phyloP scores from a whole-genome alignment of 495 filamentous ascomycete genomes.

The Glutinoglossum americanum region DNA sequence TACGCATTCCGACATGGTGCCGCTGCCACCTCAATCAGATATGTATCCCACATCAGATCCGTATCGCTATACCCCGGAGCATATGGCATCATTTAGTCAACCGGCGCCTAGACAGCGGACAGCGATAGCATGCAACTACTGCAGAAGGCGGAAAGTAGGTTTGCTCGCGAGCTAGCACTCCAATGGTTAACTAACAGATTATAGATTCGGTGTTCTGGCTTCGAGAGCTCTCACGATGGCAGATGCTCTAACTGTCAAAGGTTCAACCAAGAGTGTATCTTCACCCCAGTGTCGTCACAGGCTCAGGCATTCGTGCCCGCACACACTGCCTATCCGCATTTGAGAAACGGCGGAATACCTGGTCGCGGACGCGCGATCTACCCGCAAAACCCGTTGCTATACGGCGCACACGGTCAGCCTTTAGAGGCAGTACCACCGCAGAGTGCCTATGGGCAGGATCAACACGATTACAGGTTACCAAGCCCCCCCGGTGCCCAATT shows the following conservation, averaged over 20 bases:
- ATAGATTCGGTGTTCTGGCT: slow-evolving; percentile 71
- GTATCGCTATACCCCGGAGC: slow-evolving; percentile 12
- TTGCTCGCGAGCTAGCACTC: background rate
- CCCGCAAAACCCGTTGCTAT: slow-evolving; percentile 26
- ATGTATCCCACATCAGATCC: slow-evolving; percentile 1
- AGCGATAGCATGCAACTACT: slow-evolving; percentile 71
- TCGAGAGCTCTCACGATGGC: slow-evolving; percentile 55
- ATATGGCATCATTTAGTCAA: slow-evolving; percentile 17
- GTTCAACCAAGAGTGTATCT: slow-evolving; percentile 72
- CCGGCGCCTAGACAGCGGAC: slow-evolving; percentile 59
- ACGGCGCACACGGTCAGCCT: slow-evolving; percentile 59
- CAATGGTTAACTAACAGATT: background rate
- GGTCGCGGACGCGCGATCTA: slow-evolving; percentile 14
- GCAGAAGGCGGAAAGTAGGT: slow-evolving; percentile 57
- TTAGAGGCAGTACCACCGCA: slow-evolving; percentile 29
- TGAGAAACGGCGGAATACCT: slow-evolving; percentile 27
- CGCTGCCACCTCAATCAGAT: slow-evolving; percentile 3
- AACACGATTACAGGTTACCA: background rate
- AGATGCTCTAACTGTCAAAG: slow-evolving; percentile 60
- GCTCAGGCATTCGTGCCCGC: slow-evolving; percentile 69
- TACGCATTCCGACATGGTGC: slow-evolving; percentile 3
- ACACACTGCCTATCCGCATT: slow-evolving; percentile 44
- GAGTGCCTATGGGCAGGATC: slow-evolving; percentile 11
- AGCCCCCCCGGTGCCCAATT: background rate
- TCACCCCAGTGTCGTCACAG: slow-evolving; percentile 66